Evolutionary conservation across 2,329 filamentous ascomycete genomes (phyloP), one percentile per base, ranked within the genome.

Genomic region (Neofusicoccum ribis): DNA sequence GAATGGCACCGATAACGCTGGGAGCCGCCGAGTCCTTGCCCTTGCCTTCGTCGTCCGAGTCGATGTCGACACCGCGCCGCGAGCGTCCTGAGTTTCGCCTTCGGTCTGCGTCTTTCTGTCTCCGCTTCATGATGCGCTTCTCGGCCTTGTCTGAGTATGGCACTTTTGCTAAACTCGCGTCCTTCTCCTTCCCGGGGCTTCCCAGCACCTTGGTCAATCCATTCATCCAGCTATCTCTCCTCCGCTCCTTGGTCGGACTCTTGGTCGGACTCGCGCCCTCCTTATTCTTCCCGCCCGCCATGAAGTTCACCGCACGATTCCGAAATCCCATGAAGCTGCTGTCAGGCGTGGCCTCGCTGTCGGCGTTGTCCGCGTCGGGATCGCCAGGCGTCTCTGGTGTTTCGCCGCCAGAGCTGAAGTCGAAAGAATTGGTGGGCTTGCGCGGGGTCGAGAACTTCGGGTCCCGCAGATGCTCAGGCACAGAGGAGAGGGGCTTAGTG

Each of bases 321-420:
- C 66, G 39, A 14, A 70, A 43, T 11, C 67, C 69, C 68, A 68
- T 70, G 23, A 59, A 65, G 36, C 47, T 65, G 23, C 37, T 76
- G 61, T 80, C 79, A 6, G 79, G 79, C 9, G 79, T 81, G 15
- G 76, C 74, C 67, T 81, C 79, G 70, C 77, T 80, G 67, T 81
- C 80, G 47, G 75, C 73, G 64, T 71, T 70, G 41, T 75, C 72
- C n/a, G 69, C 71, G 56, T 61, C 58, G 14, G 69, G 71, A 14
- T 56, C 61, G 66, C 77, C 77, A 0, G 80, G 80, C 3, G 80
- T 81, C 66, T 79, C 78, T 0, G 82, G 81, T 49, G 82, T 84
- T 70, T 83, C 82, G 20, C 80, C 82, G 59, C 81, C 81, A 12
- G 79, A 82, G 65, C 81, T 82, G 64, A 79, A 80, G 64, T 79